Evolutionary conservation across 495 filamentous ascomycete genomes (phyloP), one percentile per base, ranked within the genome.

Genomic region (Xylaria bambusicola): DNA sequence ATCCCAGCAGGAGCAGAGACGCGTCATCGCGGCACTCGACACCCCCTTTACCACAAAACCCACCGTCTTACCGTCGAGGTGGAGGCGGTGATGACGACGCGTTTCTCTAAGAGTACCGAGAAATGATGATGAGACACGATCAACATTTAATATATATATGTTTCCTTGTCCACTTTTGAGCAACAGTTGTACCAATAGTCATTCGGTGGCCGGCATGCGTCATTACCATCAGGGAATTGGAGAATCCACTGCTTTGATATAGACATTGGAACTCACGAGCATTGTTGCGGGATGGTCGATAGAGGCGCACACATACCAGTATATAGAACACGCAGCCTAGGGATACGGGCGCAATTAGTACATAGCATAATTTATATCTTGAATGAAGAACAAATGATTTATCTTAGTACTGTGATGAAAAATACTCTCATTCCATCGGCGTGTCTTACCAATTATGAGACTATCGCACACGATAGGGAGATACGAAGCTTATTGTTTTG

Each of bases 71-170:
- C 27, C 62, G 56, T 27, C 50, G 41, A 21, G 62, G 52, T 52
- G 63, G 63, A 12, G 52, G 60, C 6, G 66, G 62, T 1, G 57
- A 65, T 41, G 58, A 64, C 41, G 69, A 57, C 1, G 69, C 66
- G 2, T 71, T 67, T 23, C 59, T 69, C 46, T 69, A 48, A 61
- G 42, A 46, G 41, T 27, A n/a, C n/a, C n/a, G n/a, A 18, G 10
- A 27, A 31, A 61, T 35, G 44, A 60, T 61, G 18, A 70, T 61
- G 68, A 70, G 68, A 68, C 51, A 70, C 65, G 67, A 70, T 23
- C 52, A 44, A 62, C 55, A 56, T 63, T 48, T 61, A n/a, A n/a
- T n/a, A n/a, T 33, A 58, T 58, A 54, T 70, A 17, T 56, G 23
- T 61, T 70, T 67, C 47, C 55, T 52, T 63, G 53, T 54, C 24